Base-by-base conservation (phyloP, 2,329 filamentous ascomycete species). In the Ascochyta rabiei region DNA sequence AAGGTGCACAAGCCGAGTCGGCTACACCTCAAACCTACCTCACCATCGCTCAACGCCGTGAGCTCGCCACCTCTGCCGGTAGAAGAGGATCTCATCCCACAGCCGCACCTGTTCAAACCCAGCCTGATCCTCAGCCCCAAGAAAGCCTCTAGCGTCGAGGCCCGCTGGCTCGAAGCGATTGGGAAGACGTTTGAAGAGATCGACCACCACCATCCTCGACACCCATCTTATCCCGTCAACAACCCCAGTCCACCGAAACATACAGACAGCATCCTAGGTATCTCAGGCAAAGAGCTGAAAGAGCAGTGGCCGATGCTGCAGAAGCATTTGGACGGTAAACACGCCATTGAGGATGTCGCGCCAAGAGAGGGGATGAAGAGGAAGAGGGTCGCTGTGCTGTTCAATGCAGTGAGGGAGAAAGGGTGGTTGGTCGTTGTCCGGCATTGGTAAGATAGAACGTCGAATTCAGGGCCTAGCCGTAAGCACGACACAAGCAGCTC, bases 271-370 rank as follows among this genome's bases (percentile, higher is more conserved):
- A 51, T 49, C 7, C 53, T 55, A 13, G 63, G 64, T 9, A 57
- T 68, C 24, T 62, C 65, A 1, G 65, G 65, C 6, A 63, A 62
- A 26, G 65, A 68, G 16, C 75, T 90, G 13, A 81, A 84, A 37
- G 82, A 85, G 52, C 82, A 84, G 42, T 96, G 92, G 89, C 84
- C 86, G 2, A 79, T 83, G 39, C 86, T 96, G 64, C 83, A 88
- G 66, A 91, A 89, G 73, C 95, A 97, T 74, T 91, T 98, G 65
- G 93, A 98, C 72, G 95, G 95, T 1, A 84, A 83, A 52, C 87
- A 89, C 69, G 88, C 93, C 2, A 80, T 98, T 56, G 95, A 99
- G 77, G 87, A 93, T 64, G 89, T 99, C 61, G 86, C 89, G 1
- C 79, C 95, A n/a, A 84, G 89, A 52, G 91, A 97, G 76, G 89